Base-by-base conservation (phyloP, 2,329 filamentous ascomycete genomes). In the Sporothrix euskadiensis region DNA sequence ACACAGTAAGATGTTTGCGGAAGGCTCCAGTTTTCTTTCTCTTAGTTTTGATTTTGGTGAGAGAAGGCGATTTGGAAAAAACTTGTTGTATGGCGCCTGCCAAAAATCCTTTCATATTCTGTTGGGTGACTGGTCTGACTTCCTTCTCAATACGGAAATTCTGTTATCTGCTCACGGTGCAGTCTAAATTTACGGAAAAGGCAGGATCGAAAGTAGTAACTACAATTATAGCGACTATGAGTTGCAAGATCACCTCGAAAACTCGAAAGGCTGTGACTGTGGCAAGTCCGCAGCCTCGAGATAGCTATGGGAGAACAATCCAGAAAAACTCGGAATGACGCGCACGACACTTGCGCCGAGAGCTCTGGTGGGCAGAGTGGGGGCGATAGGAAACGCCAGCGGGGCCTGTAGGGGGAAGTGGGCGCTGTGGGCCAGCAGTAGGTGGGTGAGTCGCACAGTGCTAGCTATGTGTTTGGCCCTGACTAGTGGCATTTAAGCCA, bases 21-120 rank as follows among this genome's bases (percentile, higher is more conserved):
- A n/a, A 32, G 61, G 57, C 47, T 72, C 63, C 71, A 71, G 44
- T 61, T 69, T 69, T 69, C 66, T 54, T 61, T 69, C 54, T 69
- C 66, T 54, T 69, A 66, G 61, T 63, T 35, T 35, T 35, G 14
- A 9, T 63, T 41, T 10, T 63, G 32, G 61, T 30, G n/a, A 41
- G 39, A 49, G 26, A 61, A 22, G 61, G 61, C 61, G 61, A 65
- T 47, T 47, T 35, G 3, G 49, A 49, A n/a, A 22, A 54, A n/a
- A 39, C 32, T 7, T 54, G 30, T 39, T 69, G 16, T 9, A 3
- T 52, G 44, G 44, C 65, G 49, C 65, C 65, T 69, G 22, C 65
- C 35, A n/a, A 32, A 19, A 22, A 22, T 63, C 59, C n/a, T 26
- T 65, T 65, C 16, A 12, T 19, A 19, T 14, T 12, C 26, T 56